Conservation (phyloP, 208 protist species). For the Sergeia podlipaevii region DNA sequence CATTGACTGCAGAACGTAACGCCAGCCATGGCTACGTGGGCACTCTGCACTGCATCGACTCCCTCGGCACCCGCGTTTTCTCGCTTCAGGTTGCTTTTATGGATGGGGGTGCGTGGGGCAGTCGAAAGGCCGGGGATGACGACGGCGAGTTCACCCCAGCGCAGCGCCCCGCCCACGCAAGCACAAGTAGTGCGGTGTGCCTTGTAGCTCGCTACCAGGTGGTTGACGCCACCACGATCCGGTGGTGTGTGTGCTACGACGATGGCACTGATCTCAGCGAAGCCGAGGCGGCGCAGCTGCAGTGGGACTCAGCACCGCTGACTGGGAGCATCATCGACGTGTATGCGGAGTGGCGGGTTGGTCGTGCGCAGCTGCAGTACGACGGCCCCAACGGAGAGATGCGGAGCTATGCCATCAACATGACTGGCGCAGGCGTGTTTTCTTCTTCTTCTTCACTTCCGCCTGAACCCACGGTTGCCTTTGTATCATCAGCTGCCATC, state of each 20-base stretch:
- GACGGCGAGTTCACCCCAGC: too few relatives aligned
- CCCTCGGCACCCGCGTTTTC: slow-evolving; percentile 32
- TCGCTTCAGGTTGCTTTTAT: slow-evolving; percentile 22
- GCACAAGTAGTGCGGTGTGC: too few relatives aligned
- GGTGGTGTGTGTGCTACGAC: too few relatives aligned
- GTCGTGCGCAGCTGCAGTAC: slow-evolving; percentile 44
- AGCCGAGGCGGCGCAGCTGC: background rate
- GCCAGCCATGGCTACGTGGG: too few relatives aligned
- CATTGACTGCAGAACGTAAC: too few relatives aligned
- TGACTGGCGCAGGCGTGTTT: too few relatives aligned
- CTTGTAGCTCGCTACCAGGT: too few relatives aligned
- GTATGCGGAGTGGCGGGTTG: slow-evolving; percentile 32
- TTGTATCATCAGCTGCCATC: slow-evolving; percentile 34
- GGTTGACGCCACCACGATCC: too few relatives aligned
- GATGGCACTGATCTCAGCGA: too few relatives aligned
- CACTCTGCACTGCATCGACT: slow-evolving; percentile 33
- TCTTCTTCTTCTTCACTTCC: too few relatives aligned
- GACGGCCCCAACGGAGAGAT: slow-evolving; percentile 37
- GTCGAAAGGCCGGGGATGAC: too few relatives aligned
- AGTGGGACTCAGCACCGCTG: slow-evolving; percentile 12
- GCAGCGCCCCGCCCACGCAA: too few relatives aligned
- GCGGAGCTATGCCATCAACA: slow-evolving; percentile 46
- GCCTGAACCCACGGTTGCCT: slow-evolving; percentile 36
- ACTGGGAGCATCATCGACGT: slow-evolving; percentile 40
- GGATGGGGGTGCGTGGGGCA: background rate